A percentile compares a stretch with the other conserved stretches of the same genome.
Evolutionary conservation across 78 protist species (phyloP).

Genomic region (Dictyostelium discoideum): DNA sequence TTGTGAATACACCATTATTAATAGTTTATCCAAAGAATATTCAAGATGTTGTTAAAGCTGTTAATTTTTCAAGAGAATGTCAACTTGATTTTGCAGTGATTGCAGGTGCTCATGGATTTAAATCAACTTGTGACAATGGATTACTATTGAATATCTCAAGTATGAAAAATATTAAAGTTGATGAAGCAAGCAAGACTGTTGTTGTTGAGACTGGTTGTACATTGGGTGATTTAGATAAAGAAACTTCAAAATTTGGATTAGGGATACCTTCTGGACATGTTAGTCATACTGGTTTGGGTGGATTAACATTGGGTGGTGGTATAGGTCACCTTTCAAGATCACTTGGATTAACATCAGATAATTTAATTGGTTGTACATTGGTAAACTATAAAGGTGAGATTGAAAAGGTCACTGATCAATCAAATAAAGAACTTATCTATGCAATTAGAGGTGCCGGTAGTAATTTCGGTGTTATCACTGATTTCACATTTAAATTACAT

Average conservation of each 20-base stretch:
- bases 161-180: constrained; percentile 22
- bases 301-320: constrained; percentile 55
- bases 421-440: constrained; percentile 25
- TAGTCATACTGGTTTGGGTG: constrained; percentile 49
- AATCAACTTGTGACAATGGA: background rate
- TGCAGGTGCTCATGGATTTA: background rate
- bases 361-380: background rate
- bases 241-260: background rate
- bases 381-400: constrained; percentile 23
- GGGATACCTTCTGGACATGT: constrained; percentile 33
- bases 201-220: constrained; percentile 17
- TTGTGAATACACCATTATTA: background rate
- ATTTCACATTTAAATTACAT: constrained; percentile 1
- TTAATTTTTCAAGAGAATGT: constrained; percentile 10
- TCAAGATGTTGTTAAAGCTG: background rate
- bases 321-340: constrained; percentile 39
- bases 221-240: constrained; percentile 40
- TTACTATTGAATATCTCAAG: background rate
- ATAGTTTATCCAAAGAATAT: constrained; percentile 6
- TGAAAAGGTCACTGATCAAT: background rate
- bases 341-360: constrained; percentile 32
- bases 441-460: constrained; percentile 62
- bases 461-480: constrained; percentile 52
- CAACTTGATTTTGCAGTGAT: background rate
- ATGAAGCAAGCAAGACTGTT: background rate